Base-by-base conservation (phyloP, 495 filamentous ascomycete genomes). In the Terfezia boudieri region DNA sequence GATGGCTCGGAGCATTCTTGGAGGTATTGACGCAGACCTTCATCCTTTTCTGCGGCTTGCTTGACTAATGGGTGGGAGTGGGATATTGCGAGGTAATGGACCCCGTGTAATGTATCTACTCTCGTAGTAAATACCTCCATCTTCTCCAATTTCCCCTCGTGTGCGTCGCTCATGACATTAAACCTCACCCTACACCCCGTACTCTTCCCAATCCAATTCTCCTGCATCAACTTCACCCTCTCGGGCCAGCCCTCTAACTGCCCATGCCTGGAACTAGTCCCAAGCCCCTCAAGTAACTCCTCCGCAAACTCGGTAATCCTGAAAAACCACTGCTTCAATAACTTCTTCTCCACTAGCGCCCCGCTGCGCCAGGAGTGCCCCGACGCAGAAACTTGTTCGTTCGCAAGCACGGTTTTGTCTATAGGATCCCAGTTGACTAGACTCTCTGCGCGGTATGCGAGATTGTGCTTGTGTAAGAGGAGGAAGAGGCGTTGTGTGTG, bases 401-500 rank as follows among this genome's bases (percentile, higher is more conserved):
- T 94, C 1, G 86, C 86, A 49, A 94, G 68, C 26, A 94, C 86
- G 0, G 86, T 94, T 67, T 81, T 80, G 64, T 94, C 86, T 22
- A 94, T 74, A 6, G 86, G 86, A 59, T 93, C 86, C 67, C 82
- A 94, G 67, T 94, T 94, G 55, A 94, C 86, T 41, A 85, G 60
- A 14, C 86, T 80, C 54, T 87, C 80, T 9, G 73, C 75, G 57
- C 83, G 84, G 61, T 89, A 89, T 37, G 84, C 86, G 11, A 93
- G 66, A 0, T 78, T 80, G 48, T 76, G 71, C 57, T 84, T 71
- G 57, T 81, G 74, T 8, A 93, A 70, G 55, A 80, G 74, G 38
- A 90, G 71, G 62, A 94, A 94, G 57, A 94, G 76, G 52, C 75
- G 74, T 63, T 94, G 86, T 0, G 86, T 94, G 61, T 94, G 86